Evolutionary conservation across 2,329 filamentous ascomycete genomes (phyloP).

Genomic region (Alternaria arborescens): DNA sequence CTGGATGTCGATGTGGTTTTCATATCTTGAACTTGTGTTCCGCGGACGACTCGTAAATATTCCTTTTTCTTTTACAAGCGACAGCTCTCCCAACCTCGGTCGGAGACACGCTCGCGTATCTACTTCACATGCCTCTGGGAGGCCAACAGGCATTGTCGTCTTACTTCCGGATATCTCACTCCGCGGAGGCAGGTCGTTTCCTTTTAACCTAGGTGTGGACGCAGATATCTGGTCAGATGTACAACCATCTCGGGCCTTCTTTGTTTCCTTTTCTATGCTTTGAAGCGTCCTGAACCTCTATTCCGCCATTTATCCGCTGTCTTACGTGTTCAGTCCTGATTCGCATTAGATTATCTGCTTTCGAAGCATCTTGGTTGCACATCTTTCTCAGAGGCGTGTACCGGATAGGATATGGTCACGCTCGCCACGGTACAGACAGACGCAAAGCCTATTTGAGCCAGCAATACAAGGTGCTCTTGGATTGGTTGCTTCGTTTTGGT

Average conservation of each 20-base stretch:
- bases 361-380: neutral
- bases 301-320: neutral
- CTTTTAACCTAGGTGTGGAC: neutral
- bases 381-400: constrained; percentile 1
- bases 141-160: neutral
- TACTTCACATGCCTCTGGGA: neutral
- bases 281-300: neutral
- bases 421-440: neutral
- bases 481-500: constrained; percentile 3
- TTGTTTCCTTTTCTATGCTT: constrained; percentile 7
- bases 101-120: neutral
- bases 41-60: neutral
- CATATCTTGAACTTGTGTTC: neutral
- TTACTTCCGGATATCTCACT: neutral
- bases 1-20: neutral
- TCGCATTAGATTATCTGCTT: neutral
- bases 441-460: neutral
- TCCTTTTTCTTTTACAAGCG: neutral
- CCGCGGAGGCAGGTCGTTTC: neutral
- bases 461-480: neutral
- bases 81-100: neutral
- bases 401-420: neutral
- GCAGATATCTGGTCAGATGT: neutral
- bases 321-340: neutral
- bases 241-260: constrained; percentile 10